Evolutionary conservation across 768 basidiomycete genomes (phyloP).

Genomic region (Hygrocybe coccinea): DNA sequence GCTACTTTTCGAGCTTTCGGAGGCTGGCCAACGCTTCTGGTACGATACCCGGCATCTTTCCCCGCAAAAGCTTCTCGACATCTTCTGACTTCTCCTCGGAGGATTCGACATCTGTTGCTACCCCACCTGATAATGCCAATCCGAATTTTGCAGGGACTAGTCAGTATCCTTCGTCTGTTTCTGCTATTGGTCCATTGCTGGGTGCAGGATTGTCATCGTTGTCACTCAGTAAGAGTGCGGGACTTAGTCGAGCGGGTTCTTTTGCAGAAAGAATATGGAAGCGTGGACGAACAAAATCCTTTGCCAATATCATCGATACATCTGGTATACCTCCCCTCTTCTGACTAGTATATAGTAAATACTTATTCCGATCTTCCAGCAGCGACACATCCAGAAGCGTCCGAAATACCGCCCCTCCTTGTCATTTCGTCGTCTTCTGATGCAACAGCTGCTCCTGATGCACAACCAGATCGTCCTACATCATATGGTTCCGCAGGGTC

Average conservation of each 20-base stretch:
- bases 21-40: constrained; percentile 41
- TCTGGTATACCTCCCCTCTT: background rate
- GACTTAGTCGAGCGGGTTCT: constrained; percentile 47
- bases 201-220: constrained; percentile 43
- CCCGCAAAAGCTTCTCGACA: constrained; percentile 55
- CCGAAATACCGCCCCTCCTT: constrained; percentile 6
- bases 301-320: constrained; percentile 31
- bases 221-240: constrained; percentile 49
- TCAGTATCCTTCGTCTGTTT: constrained; percentile 24
- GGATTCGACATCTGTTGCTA: constrained; percentile 57
- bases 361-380: background rate
- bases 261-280: constrained; percentile 60
- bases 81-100: constrained; percentile 64
- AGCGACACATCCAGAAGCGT: background rate
- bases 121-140: constrained; percentile 44
- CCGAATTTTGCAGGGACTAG: background rate
- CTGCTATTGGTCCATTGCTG: constrained; percentile 27
- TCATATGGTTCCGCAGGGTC: constrained; percentile 9
- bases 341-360: background rate
- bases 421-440: constrained; percentile 6
- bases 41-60: constrained; percentile 35
- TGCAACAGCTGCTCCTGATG: background rate
- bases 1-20: constrained; percentile 48
- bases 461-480: constrained; percentile 11
- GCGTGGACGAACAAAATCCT: constrained; percentile 51